phyloP scores from a whole-genome alignment of 768 basidiomycete species.

The Sporobolomyces roseus region DNA sequence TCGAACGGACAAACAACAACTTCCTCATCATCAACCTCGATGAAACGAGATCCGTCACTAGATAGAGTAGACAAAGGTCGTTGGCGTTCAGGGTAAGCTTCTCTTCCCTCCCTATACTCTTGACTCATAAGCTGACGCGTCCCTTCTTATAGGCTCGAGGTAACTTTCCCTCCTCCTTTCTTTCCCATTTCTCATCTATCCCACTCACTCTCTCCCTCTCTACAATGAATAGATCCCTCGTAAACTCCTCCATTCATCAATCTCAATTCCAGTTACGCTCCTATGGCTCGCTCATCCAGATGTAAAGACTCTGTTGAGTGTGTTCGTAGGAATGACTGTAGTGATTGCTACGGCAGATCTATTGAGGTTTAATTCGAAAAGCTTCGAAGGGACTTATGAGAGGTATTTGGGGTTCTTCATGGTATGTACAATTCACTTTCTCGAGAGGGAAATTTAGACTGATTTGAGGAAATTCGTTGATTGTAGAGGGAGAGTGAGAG shows the following conservation, averaged over 20 bases:
- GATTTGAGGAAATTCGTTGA: too few relatives aligned
- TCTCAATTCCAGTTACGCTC: conserved; percentile 32
- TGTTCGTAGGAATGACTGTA: conserved; percentile 21
- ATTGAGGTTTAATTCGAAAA: conserved; percentile 29
- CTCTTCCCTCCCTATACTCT: not conserved
- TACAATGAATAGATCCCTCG: conserved; percentile 35
- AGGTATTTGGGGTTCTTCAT: conserved; percentile 26
- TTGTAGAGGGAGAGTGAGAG: conserved; percentile 39
- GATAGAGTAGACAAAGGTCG: conserved; percentile 36
- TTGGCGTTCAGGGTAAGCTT: conserved; percentile 27
- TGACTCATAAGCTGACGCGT: too few relatives aligned
- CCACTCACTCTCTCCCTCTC: not conserved
- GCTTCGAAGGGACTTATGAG: conserved; percentile 42
- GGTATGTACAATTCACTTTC: conserved; percentile 3
- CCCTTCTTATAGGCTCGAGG: conserved; percentile 20
- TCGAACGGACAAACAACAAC: not conserved
- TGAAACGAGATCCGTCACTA: not conserved
- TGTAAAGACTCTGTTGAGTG: conserved; percentile 26
- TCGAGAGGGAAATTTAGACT: too few relatives aligned
- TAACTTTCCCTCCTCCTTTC: not conserved
- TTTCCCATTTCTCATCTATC: not conserved
- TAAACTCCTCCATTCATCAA: conserved; percentile 41
- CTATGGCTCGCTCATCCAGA: conserved; percentile 39
- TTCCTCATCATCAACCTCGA: not conserved
- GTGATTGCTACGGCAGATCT: conserved; percentile 40